Evolutionary conservation across 306 rosid species (phyloP).

Genomic region (Quercus aquifolioides): DNA sequence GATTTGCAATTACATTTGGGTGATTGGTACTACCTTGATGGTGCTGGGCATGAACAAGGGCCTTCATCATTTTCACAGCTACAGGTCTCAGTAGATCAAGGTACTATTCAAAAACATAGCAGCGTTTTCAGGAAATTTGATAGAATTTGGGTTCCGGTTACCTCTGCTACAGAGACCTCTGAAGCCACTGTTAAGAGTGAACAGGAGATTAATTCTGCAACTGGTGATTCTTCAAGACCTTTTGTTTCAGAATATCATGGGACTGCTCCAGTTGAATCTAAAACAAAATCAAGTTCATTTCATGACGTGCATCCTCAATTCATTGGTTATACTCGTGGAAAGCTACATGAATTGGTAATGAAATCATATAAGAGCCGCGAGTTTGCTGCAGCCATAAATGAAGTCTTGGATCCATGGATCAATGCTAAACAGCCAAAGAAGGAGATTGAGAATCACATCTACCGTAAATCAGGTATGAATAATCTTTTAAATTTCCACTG

Average conservation of each 20-base stretch:
- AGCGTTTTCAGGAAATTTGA: conserved; percentile 85
- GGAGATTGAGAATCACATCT: conserved; percentile 74
- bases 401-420: conserved; percentile 97
- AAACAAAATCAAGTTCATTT: conserved; percentile 33
- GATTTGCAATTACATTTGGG: conserved; percentile 84
- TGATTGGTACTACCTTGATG: conserved; percentile 97
- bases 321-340: conserved; percentile 84
- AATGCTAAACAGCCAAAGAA: conserved; percentile 92
- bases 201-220: conserved; percentile 35
- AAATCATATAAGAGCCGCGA: conserved; percentile 92
- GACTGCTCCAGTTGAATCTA: conserved; percentile 22
- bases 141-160: conserved; percentile 89
- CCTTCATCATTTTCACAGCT: conserved; percentile 84
- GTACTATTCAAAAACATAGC: conserved; percentile 58
- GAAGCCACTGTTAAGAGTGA: conserved; percentile 34
- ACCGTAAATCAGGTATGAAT: conserved; percentile 81
- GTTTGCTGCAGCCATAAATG: conserved; percentile 92
- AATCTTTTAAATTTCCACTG: neutral
- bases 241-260: conserved; percentile 33
- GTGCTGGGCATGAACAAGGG: conserved; percentile 93
- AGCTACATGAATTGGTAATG: conserved; percentile 92
- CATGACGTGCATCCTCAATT: conserved; percentile 76
- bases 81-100: conserved; percentile 76
- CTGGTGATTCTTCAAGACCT: conserved; percentile 38
- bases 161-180: conserved; percentile 60